These are phyloP conservation scores for Castanospermum australe DNA, from an alignment of 306 rosid genomes.

Conservation along the genomic window DNA sequence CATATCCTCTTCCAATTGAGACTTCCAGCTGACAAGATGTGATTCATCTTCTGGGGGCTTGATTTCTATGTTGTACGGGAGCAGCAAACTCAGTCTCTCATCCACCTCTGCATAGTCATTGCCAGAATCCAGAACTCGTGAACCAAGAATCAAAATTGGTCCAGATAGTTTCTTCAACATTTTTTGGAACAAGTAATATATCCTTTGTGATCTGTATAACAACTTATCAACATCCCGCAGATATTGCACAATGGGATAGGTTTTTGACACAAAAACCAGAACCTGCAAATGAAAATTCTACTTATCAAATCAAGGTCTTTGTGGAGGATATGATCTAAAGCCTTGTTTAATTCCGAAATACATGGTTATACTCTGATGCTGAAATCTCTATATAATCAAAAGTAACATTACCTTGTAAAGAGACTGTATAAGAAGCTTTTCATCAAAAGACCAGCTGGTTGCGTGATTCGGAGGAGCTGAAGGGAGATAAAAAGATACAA, in stretches of 20 bases:
- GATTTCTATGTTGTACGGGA: conserved; percentile 85
- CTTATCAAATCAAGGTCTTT: neutral
- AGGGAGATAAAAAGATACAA: neutral
- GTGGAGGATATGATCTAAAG: neutral
- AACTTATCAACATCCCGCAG: conserved; percentile 75
- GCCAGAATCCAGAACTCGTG: conserved; percentile 54
- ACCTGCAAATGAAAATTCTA: conserved; percentile 55
- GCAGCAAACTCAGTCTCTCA: conserved; percentile 63
- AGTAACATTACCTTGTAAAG: conserved; percentile 69
- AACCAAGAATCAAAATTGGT: conserved; percentile 80
- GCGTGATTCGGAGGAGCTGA: conserved; percentile 70
- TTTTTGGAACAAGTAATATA: conserved; percentile 70
- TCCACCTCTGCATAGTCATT: conserved; percentile 61
- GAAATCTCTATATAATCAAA: neutral
- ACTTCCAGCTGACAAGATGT: conserved; percentile 86
- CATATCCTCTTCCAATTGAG: conserved; percentile 88
- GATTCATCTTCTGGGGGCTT: conserved; percentile 83
- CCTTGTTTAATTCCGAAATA: conserved; percentile 2
- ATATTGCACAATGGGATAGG: conserved; percentile 75
- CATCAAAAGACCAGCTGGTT: conserved; percentile 91
- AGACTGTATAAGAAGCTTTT: conserved; percentile 78
- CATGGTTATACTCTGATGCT: neutral
- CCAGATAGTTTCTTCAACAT: conserved; percentile 86
- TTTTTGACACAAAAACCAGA: conserved; percentile 68
- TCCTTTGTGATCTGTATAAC: conserved; percentile 64